These are phyloP conservation scores for Exobasidium cylindrosporum DNA, from an alignment of 1,284 basidiomycete species.

Conservation along the genomic window DNA sequence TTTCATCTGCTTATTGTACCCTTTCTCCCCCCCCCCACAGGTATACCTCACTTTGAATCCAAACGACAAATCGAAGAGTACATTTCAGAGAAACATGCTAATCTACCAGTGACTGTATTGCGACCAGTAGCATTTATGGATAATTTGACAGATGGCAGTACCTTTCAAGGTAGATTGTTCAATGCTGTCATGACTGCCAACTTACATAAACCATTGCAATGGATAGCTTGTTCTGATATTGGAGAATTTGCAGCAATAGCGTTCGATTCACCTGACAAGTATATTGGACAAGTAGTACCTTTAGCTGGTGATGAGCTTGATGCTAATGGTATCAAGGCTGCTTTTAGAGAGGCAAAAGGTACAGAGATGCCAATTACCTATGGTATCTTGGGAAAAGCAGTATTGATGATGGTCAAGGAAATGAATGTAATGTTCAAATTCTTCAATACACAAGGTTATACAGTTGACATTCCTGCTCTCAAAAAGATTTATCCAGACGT, in stretches of 20 bases:
- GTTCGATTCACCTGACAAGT: not conserved
- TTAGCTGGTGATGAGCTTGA: conserved; percentile 3
- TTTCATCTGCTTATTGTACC: too few relatives aligned
- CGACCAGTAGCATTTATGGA: conserved; percentile 11
- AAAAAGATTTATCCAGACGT: not conserved
- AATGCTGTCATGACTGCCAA: not conserved
- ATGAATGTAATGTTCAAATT: conserved; percentile 4
- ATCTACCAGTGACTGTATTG: not conserved
- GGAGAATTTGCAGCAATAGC: conserved; percentile 7
- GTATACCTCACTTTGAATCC: conserved; percentile 8
- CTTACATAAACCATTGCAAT: not conserved
- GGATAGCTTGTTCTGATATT: conserved; percentile 4
- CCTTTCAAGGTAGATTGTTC: not conserved
- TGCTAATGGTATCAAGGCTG: not conserved
- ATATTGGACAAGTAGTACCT: not conserved
- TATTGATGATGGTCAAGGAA: not conserved
- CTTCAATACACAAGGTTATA: conserved; percentile 6
- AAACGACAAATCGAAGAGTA: conserved; percentile 9
- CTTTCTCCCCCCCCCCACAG: too few relatives aligned
- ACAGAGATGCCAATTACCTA: conserved; percentile 1
- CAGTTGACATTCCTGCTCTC: not conserved
- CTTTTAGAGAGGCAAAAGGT: conserved; percentile 3
- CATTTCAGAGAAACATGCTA: not conserved
- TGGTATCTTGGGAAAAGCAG: not conserved
- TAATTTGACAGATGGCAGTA: conserved; percentile 1